Percentiles rank a stretch among this genome's conserved stretches.
These are phyloP conservation scores for Erodium maritimum DNA, from an alignment of 345 rosid genomes.

Conservation along the genomic window DNA sequence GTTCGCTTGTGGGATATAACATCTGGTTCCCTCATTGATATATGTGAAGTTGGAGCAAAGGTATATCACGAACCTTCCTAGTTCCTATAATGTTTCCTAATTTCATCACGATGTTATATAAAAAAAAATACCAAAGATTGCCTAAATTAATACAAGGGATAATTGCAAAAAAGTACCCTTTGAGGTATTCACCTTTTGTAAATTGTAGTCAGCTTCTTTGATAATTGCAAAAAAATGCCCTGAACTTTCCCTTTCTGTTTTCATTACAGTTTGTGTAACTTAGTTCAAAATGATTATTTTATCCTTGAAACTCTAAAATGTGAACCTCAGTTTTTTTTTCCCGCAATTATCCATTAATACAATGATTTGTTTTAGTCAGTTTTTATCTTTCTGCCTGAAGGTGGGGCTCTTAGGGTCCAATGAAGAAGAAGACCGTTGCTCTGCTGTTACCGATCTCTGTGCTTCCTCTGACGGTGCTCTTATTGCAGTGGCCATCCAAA, in stretches of 20 bases:
- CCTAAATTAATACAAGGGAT: too few relatives aligned
- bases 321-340: too few relatives aligned
- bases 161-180: too few relatives aligned
- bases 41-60: conserved; percentile 61
- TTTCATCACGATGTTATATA: too few relatives aligned
- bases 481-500: conserved; percentile 68
- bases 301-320: too few relatives aligned
- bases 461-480: conserved; percentile 30
- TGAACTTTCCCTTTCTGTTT: too few relatives aligned
- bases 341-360: not conserved
- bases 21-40: conserved; percentile 72
- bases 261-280: too few relatives aligned
- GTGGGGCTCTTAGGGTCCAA: conserved; percentile 30
- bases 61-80: conserved; percentile 14
- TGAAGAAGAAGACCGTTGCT: conserved; percentile 33
- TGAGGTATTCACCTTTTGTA: too few relatives aligned
- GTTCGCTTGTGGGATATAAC: conserved; percentile 84
- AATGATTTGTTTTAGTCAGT: not conserved
- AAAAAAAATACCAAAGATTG: too few relatives aligned
- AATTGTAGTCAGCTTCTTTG: too few relatives aligned
- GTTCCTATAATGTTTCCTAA: not conserved
- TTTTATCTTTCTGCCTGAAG: conserved; percentile 35
- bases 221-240: too few relatives aligned
- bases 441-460: conserved; percentile 53
- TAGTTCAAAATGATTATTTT: too few relatives aligned